Evolutionary conservation across 495 filamentous ascomycete species (phyloP).

Genomic region (Peziza echinospora): DNA sequence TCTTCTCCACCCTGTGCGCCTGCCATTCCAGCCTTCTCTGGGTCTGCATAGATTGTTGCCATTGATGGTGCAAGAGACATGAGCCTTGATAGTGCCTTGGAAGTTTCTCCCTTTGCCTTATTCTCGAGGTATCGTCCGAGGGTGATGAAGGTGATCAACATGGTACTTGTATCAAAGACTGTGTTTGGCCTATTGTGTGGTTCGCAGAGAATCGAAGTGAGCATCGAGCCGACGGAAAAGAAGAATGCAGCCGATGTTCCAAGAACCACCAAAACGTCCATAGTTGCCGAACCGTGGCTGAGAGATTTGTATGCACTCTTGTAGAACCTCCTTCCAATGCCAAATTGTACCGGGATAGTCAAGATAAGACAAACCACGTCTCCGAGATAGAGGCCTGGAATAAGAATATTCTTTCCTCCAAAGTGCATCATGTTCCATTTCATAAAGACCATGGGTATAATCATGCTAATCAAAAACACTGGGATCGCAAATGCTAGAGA

Average conservation of each 20-base stretch:
- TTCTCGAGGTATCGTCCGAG: constrained; percentile 88
- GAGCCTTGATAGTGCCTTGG: constrained; percentile 75
- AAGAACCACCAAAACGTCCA: constrained; percentile 90
- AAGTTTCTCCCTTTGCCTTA: constrained; percentile 87
- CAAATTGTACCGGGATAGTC: constrained; percentile 89
- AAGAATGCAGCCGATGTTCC: constrained; percentile 97
- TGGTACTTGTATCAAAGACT: constrained; percentile 93
- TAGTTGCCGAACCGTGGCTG: constrained; percentile 74
- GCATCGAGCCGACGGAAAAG: constrained; percentile 79
- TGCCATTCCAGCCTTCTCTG: constrained; percentile 45
- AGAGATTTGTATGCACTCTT: constrained; percentile 73
- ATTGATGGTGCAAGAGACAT: constrained; percentile 94
- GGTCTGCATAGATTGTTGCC: constrained; percentile 95
- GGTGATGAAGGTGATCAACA: constrained; percentile 93
- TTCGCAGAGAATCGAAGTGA: constrained; percentile 44
- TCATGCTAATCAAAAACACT: constrained; percentile 83
- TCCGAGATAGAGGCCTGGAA: constrained; percentile 66
- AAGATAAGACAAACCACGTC: constrained; percentile 63
- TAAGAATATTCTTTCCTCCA: constrained; percentile 22
- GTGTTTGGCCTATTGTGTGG: constrained; percentile 61
- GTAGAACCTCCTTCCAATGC: constrained; percentile 86
- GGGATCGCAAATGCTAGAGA: constrained; percentile 68
- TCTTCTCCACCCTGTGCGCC: constrained; percentile 40
- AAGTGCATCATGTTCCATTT: constrained; percentile 36
- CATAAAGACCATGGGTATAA: constrained; percentile 59